Evolutionary conservation across 306 rosid genomes (phyloP), one percentile per base, ranked within the genome.

Genomic region (Boehmeria nivea): DNA sequence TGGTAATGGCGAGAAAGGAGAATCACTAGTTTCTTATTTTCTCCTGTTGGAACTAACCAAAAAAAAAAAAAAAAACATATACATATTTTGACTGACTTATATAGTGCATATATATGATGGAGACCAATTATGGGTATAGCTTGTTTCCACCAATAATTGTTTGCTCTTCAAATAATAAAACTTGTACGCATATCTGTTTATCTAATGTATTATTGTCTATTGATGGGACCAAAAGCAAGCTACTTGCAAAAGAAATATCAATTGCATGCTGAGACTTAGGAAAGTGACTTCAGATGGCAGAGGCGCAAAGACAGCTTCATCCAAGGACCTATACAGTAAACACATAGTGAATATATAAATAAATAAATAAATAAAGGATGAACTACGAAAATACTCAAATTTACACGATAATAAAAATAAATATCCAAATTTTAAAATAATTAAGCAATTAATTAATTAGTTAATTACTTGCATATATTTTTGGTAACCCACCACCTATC

Each of bases 231-330:
- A 12, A 31, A 54, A 10, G 9, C 43, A 13, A 4, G 16, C 42
- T 28, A 28, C 11, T 31, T 54, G 59, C 17, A 54, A 33, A 13
- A 51, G n/a, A n/a, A n/a, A 27, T 51, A 51, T 51, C 39, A 27
- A 51, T 15, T 51, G 12, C 16, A n/a, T n/a, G 36, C 36, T 18
- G 21, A 25, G 16, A 34, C 17, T 33, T 54, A 1, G 43, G 26
- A 54, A 15, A 54, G 59, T 23, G 59, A 54, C 59, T 23, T 21
- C 59, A 18, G n/a, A 8, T 21, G 20, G 22, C 51, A 45, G 16
- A 19, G 57, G 18, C n/a, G 5, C 34, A 23, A 33, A 28, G 34
- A 50, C 54, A 13, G 54, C 36, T 50, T 25, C 54, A 14, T 50
- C 36, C 36, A 31, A 31, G 9, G 14, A 45, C 51, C 51, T 45